A percentile compares a stretch with the other conserved stretches of the same genome.
Conservation (phyloP, 371 early-diverging fungal genomes). For the Cokeromyces recurvatus region DNA sequence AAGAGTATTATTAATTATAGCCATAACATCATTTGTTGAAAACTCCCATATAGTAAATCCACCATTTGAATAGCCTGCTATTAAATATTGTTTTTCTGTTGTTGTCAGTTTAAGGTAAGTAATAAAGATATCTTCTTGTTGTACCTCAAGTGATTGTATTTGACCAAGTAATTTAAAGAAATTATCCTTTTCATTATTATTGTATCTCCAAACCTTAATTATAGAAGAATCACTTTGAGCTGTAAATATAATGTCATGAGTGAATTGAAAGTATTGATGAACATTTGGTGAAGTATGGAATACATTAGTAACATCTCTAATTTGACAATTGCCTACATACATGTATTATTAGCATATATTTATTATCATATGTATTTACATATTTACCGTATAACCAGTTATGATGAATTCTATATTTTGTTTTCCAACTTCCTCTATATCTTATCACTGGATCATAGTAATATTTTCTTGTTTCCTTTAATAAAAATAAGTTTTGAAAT, state of each 20-base stretch:
- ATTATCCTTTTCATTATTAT: too few species aligned
- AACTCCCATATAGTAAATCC: conserved; percentile 39
- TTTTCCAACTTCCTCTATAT: conserved; percentile 36
- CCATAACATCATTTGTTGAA: background rate
- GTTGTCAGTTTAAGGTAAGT: conserved; percentile 21
- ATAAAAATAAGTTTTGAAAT: too few species aligned
- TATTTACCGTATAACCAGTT: conserved; percentile 43
- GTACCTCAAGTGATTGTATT: background rate
- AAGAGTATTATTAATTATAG: too few species aligned
- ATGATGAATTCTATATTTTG: conserved; percentile 34
- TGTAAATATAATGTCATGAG: conserved; percentile 10
- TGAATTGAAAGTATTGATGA: conserved; percentile 8
- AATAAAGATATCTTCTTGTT: too few species aligned
- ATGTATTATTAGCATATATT: background rate
- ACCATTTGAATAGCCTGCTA: conserved; percentile 41
- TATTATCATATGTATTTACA: background rate
- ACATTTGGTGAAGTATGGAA: background rate
- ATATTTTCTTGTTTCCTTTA: background rate
- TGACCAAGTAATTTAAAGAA: too few species aligned
- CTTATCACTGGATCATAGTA: conserved; percentile 3
- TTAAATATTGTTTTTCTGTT: conserved; percentile 12
- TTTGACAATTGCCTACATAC: conserved; percentile 29
- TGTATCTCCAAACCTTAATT: conserved; percentile 14
- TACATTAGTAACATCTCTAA: conserved; percentile 8
- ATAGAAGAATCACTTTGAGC: background rate